Evolutionary conservation across 148 eudicot species (phyloP), one percentile per base, ranked within the genome.

Genomic region (Cornus controversa): DNA sequence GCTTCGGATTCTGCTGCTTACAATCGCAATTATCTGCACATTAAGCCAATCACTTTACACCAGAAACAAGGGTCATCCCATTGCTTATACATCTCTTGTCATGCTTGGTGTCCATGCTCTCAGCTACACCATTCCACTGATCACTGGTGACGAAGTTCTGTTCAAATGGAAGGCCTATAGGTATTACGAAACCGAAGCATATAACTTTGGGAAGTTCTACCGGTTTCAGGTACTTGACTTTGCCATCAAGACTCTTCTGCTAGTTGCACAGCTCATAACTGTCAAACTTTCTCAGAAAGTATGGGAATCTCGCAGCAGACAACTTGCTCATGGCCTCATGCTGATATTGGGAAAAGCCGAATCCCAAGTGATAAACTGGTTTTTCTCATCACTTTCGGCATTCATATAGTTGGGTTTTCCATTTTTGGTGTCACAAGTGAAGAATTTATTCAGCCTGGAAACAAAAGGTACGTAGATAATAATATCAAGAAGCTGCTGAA

Each of bases 311-410:
- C 73, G 60, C 2, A 24, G 60, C 53, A 42, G 58, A 45, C 60
- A 45, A 70, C 8, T 42, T 45, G 20, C n/a, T 5, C 25, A 16
- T 69, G 24, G 18, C 8, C n/a, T 5, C 25, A 16, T 69, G 24
- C 20, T 14, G 2, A 70, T n/a, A 40, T 22, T 22, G 29, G 1
- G 15, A 70, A 70, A 45, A 10, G 0, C 31, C 58, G 20, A 70
- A 70, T 70, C 9, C 73, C 29, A 23, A 45, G 34, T 23, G 73
- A 70, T n/a, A 70, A 70, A 24, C 22, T 70, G 47, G 58, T 70
- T 10, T 70, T 45, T 20, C 73, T 28, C 18, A 70, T 25, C 8
- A 42, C 31, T 13, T 15, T 45, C 8, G 29, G 20, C 58, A 42
- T 70, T 70, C 58, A n/a, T 20, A 40, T 25, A 70, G 10, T 23